These are phyloP conservation scores for Caryopteris hybrid DNA, from an alignment of 305 asterid species.

Conservation along the genomic window DNA sequence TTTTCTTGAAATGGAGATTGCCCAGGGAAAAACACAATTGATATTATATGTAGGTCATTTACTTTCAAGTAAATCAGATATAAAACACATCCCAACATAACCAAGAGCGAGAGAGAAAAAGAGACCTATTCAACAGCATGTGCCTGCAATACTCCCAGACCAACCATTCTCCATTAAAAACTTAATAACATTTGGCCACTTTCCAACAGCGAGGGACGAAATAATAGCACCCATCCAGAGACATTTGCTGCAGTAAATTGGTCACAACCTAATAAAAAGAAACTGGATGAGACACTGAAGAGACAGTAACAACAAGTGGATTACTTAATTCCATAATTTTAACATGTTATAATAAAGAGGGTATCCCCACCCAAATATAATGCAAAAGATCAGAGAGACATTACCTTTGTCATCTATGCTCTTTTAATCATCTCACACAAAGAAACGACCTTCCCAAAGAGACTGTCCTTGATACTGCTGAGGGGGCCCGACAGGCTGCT, in stretches of 20 bases:
- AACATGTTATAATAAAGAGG: neutral
- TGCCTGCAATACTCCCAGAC: constrained; percentile 77
- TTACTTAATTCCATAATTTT: neutral
- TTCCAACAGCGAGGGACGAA: constrained; percentile 57
- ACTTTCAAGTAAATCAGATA: neutral
- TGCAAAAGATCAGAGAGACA: constrained; percentile 6
- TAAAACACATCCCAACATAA: neutral
- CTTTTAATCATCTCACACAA: constrained; percentile 68
- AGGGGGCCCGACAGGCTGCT: constrained; percentile 43
- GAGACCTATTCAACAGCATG: constrained; percentile 64
- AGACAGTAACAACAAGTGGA: neutral
- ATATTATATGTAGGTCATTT: neutral
- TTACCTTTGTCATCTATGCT: constrained; percentile 45
- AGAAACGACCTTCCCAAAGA: constrained; percentile 75
- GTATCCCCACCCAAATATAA: constrained; percentile 19
- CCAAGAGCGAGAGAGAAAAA: constrained; percentile 7
- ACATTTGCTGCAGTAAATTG: constrained; percentile 39
- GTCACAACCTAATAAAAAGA: constrained; percentile 33
- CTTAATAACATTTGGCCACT: constrained; percentile 58
- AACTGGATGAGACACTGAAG: constrained; percentile 1
- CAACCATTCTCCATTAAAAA: constrained; percentile 69
- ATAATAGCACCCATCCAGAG: constrained; percentile 52
- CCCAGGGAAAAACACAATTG: too few relatives aligned
- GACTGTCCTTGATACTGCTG: constrained; percentile 82
- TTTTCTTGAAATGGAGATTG: neutral